Base-by-base conservation (phyloP, 1,284 basidiomycete species). In the Moniliophthora roreri region DNA sequence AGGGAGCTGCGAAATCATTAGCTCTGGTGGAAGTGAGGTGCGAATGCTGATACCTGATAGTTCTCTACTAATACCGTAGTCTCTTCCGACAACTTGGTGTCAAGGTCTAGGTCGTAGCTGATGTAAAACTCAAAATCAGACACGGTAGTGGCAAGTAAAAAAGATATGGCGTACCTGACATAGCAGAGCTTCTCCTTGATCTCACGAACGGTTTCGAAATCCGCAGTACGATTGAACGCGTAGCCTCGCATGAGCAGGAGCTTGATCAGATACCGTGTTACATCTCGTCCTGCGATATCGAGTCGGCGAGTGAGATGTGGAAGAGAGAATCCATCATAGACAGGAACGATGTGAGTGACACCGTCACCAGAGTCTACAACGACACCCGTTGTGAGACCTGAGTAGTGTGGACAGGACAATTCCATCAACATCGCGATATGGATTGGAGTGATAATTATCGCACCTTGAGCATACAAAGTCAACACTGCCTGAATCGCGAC, bases 101-200 rank as follows among this genome's bases (percentile, higher is more conserved):
- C 97, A 58, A 93, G 82, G 54, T 96, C 94, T 15, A 99, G 80
- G 72, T 99, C 96, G 66, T 99, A 99, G 63, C 93, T 93, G 45
- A 16, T 37, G 0, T 15, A 16, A 53, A 23, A 23, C 26, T 7
- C 10, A 7, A 16, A 21, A 38, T 40, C 23, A 42, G 40, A n/a
- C 56, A 36, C 16, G 26, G 39, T 2, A 3, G 16, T 32, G 13
- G 10, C 36, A 20, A 15, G 13, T 6, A 26, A 10, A 18, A 28
- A 18, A 48, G 15, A 26, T 28, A 44, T 15, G n/a, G n/a, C 79
- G 53, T 58, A 92, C 91, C 89, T 94, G 64, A 96, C 92, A 68
- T 98, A 99, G 74, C 95, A 99, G 36, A 98, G 73, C 71, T 95
- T 96, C 80, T 99, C 96, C 76, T 99, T 99, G 77, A 99, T 98